Conservation (phyloP, 2,329 filamentous ascomycete genomes). For the Pyrenochaeta sp. region DNA sequence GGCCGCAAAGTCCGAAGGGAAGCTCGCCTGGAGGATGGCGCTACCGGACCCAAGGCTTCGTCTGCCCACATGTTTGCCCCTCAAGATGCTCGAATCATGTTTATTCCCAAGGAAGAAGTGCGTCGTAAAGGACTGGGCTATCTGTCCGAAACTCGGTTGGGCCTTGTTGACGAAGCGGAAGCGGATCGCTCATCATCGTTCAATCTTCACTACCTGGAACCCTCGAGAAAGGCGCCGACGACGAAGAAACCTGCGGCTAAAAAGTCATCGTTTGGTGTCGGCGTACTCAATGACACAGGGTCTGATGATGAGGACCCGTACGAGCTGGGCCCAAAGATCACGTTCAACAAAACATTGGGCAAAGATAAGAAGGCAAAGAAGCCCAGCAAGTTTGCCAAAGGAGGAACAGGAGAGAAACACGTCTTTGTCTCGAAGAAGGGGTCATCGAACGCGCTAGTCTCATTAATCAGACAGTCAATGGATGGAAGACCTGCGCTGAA, state of each 20-base stretch:
- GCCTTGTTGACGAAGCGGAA: conserved; percentile 37
- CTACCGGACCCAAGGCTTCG: conserved; percentile 50
- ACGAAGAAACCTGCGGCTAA: conserved; percentile 57
- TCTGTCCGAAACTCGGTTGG: conserved; percentile 65
- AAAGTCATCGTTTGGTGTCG: conserved; percentile 83
- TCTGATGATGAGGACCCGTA: conserved; percentile 97
- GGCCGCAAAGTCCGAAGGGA: conserved; percentile 83
- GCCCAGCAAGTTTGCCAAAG: conserved; percentile 64
- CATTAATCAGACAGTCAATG: conserved; percentile 70
- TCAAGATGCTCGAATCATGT: conserved; percentile 76
- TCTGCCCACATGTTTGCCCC: conserved; percentile 81
- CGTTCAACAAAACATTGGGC: conserved; percentile 82
- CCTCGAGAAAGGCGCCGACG: conserved; percentile 18
- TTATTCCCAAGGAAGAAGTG: conserved; percentile 71
- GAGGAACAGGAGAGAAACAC: conserved; percentile 71
- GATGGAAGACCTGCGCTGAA: conserved; percentile 82
- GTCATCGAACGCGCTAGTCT: conserved; percentile 56
- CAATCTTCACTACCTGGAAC: conserved; percentile 35
- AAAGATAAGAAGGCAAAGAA: conserved; percentile 78
- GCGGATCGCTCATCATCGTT: conserved; percentile 19
- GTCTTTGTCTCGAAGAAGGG: conserved; percentile 78
- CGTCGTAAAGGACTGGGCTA: conserved; percentile 74
- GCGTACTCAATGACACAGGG: conserved; percentile 88
- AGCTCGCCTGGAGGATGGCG: conserved; percentile 70
- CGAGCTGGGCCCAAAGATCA: conserved; percentile 88